These are phyloP conservation scores for Candida chilensis DNA, from an alignment of 805 yeast species.

Conservation along the genomic window DNA sequence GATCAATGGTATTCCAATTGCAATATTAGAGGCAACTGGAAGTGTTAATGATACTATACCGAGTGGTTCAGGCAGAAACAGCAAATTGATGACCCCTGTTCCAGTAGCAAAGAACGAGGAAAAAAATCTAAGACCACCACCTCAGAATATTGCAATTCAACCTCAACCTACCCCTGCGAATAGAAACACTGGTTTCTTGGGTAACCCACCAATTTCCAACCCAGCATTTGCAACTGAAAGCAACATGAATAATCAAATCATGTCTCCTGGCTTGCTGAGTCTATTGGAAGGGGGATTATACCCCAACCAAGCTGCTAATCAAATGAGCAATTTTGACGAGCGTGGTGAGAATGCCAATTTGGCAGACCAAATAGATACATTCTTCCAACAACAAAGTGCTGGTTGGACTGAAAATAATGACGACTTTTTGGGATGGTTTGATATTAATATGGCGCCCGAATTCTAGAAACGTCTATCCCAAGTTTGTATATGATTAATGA, in stretches of 20 bases:
- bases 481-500: no score
- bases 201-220: no score
- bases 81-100: background rate
- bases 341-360: conserved; percentile 6
- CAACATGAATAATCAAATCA: no score
- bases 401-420: conserved; percentile 86
- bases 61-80: background rate
- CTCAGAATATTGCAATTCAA: no score
- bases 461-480: no score
- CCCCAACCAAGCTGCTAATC: conserved; percentile 3
- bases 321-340: conserved; percentile 1
- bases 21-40: conserved; percentile 77
- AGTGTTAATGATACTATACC: conserved; percentile 27
- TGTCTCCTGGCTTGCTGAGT: no score
- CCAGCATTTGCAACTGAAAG: no score
- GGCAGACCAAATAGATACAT: conserved; percentile 37
- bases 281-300: background rate
- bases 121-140: no score
- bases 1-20: conserved; percentile 60
- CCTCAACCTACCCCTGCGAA: background rate
- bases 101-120: background rate
- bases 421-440: conserved; percentile 93
- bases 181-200: background rate
- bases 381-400: conserved; percentile 73
- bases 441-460: conserved; percentile 63